Evolutionary conservation across 176 grass and related monocot genomes (phyloP).

Genomic region (Cymbopogon citratus): DNA sequence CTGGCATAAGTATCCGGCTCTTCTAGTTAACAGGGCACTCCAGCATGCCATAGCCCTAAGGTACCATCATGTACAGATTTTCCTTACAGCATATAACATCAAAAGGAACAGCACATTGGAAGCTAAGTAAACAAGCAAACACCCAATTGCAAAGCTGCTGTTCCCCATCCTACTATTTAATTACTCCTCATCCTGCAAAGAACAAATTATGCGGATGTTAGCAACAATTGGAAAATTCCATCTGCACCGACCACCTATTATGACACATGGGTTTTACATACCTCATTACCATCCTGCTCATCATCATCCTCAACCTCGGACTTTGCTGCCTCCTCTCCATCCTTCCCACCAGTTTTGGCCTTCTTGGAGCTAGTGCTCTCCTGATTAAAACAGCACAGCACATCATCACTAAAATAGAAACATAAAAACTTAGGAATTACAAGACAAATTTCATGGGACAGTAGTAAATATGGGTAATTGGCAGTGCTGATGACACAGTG

Average conservation of each 20-base stretch:
- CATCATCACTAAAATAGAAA: slow-evolving; percentile 18
- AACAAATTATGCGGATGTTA: slow-evolving; percentile 31
- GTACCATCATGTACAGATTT: slow-evolving; percentile 23
- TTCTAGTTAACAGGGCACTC: slow-evolving; percentile 25
- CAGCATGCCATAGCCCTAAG: slow-evolving; percentile 22
- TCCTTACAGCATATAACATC: slow-evolving; percentile 39
- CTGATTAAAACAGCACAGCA: slow-evolving; percentile 11
- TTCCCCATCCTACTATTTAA: slow-evolving; percentile 38
- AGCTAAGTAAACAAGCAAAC: slow-evolving; percentile 34
- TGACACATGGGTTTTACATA: slow-evolving; percentile 16
- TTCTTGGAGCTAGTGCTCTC: slow-evolving; percentile 55
- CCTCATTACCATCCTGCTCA: slow-evolving; percentile 47
- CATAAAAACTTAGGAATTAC: background rate
- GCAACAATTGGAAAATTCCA: background rate
- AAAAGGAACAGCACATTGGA: slow-evolving; percentile 26
- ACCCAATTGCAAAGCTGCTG: slow-evolving; percentile 27
- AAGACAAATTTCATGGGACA: background rate
- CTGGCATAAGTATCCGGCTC: slow-evolving; percentile 12
- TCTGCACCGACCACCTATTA: background rate
- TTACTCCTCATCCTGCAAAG: slow-evolving; percentile 55
- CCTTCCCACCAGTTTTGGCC: slow-evolving; percentile 54
- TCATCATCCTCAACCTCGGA: slow-evolving; percentile 75
- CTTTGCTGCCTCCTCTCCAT: slow-evolving; percentile 50
- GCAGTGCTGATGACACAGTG: background rate
- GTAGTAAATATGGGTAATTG: background rate